phyloP scores from a whole-genome alignment of 192 early-diverging fungal species.

The Lobulomyces angularis region DNA sequence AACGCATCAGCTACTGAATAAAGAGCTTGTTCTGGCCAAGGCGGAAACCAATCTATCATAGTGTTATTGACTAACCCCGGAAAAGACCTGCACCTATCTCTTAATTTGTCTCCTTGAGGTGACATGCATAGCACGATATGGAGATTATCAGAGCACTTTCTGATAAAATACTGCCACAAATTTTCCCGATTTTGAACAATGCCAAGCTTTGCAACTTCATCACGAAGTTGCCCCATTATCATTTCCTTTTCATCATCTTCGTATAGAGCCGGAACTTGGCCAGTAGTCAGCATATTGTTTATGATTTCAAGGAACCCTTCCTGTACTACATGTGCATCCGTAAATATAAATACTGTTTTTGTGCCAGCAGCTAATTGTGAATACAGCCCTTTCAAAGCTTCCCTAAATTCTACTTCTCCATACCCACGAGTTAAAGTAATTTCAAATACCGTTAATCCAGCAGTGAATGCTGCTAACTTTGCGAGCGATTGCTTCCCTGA shows the following conservation, averaged over 20 bases:
- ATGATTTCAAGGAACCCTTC: conserved; percentile 51
- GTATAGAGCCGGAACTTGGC: conserved; percentile 47
- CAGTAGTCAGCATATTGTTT: conserved; percentile 53
- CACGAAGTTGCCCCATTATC: conserved; percentile 27
- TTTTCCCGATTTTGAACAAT: conserved; percentile 35
- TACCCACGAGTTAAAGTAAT: conserved; percentile 45
- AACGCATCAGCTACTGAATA: conserved; percentile 48
- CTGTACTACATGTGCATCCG: conserved; percentile 50
- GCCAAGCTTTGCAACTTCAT: conserved; percentile 38
- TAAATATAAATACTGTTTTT: conserved; percentile 48
- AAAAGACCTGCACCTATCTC: conserved; percentile 45
- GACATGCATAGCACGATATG: conserved; percentile 52
- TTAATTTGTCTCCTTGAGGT: conserved; percentile 46
- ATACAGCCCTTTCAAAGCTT: conserved; percentile 37
- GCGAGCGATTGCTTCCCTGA: conserved; percentile 50
- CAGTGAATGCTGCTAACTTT: conserved; percentile 37
- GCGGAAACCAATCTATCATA: conserved; percentile 53
- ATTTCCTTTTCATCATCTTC: conserved; percentile 50
- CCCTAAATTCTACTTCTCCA: conserved; percentile 43
- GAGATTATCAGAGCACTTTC: conserved; percentile 43
- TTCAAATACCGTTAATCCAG: conserved; percentile 43
- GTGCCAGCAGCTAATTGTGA: conserved; percentile 30
- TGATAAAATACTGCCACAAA: conserved; percentile 49
- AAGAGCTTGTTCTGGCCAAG: conserved; percentile 51
- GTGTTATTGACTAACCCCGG: conserved; percentile 52